Evolutionary conservation across 2,329 filamentous ascomycete species (phyloP).

Genomic region (Colletotrichum camelliae): DNA sequence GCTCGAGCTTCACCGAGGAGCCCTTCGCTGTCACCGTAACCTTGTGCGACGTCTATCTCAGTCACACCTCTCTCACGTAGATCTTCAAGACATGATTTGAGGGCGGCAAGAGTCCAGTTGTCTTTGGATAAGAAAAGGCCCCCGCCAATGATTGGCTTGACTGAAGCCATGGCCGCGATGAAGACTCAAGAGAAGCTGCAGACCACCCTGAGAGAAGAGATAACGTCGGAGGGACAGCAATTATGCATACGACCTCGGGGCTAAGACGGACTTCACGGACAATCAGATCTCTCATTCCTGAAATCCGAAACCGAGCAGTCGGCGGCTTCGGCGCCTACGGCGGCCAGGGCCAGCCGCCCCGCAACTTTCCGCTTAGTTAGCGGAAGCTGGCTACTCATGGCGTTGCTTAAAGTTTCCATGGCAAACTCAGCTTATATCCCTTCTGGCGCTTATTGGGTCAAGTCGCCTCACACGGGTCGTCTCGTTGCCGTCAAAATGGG

Average conservation of each 20-base stretch:
- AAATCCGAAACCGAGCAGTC: neutral
- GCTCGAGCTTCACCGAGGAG: neutral
- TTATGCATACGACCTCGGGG: neutral
- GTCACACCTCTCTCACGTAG: neutral
- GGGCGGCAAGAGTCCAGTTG: neutral
- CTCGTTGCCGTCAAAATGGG: neutral
- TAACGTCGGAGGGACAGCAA: neutral
- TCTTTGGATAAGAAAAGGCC: neutral
- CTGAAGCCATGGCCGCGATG: neutral
- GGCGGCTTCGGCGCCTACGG: neutral
- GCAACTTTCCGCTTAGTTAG: neutral
- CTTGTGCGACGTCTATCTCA: neutral
- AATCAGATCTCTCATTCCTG: neutral
- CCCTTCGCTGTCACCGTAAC: neutral
- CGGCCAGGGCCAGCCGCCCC: neutral
- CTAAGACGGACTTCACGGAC: neutral
- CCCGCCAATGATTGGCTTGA: neutral
- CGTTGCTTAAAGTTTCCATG: neutral
- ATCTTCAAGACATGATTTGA: neutral
- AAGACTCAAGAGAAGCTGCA: neutral
- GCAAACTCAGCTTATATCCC: neutral
- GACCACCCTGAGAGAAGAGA: neutral
- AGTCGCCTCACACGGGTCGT: neutral
- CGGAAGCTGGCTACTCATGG: neutral
- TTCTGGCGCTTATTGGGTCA: neutral